A percentile compares a stretch with the other conserved stretches of the same genome.
phyloP scores from a whole-genome alignment of 169 alveolate genomes.

The Condylostoma magnum region DNA sequence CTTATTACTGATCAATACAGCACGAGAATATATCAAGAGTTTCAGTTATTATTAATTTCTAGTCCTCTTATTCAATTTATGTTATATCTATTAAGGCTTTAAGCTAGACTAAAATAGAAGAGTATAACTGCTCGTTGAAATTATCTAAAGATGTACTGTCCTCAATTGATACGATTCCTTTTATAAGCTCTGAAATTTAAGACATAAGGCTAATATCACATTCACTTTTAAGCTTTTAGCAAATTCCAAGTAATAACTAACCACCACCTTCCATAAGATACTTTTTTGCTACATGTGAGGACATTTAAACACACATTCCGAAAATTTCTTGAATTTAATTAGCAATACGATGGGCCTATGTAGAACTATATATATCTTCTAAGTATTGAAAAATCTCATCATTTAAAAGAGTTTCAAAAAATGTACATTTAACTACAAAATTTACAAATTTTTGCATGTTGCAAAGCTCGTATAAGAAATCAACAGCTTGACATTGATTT shows the following conservation, averaged over 20 bases:
- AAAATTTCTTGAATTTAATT: neutral
- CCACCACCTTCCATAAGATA: neutral
- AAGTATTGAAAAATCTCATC: neutral
- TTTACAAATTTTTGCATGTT: neutral
- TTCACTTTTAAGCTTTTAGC: neutral
- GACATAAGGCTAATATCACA: neutral
- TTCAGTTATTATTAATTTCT: neutral
- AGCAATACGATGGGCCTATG: neutral
- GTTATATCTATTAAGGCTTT: neutral
- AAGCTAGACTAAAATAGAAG: neutral
- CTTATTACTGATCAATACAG: neutral
- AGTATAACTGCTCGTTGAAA: neutral
- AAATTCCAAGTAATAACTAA: neutral
- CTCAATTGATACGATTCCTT: no score
- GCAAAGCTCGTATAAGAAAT: conserved; percentile 1
- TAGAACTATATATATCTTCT: neutral
- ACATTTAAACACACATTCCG: neutral
- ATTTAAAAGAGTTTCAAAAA: neutral
- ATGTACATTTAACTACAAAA: neutral
- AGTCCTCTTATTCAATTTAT: neutral
- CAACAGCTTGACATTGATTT: neutral
- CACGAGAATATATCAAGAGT: neutral
- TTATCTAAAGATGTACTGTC: neutral
- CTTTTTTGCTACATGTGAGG: neutral
- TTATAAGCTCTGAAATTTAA: neutral